Percentiles rank a stretch among this genome's conserved stretches.
These are phyloP conservation scores for Cordyceps javanica DNA, from an alignment of 2,329 filamentous ascomycete genomes.

Conservation along the genomic window DNA sequence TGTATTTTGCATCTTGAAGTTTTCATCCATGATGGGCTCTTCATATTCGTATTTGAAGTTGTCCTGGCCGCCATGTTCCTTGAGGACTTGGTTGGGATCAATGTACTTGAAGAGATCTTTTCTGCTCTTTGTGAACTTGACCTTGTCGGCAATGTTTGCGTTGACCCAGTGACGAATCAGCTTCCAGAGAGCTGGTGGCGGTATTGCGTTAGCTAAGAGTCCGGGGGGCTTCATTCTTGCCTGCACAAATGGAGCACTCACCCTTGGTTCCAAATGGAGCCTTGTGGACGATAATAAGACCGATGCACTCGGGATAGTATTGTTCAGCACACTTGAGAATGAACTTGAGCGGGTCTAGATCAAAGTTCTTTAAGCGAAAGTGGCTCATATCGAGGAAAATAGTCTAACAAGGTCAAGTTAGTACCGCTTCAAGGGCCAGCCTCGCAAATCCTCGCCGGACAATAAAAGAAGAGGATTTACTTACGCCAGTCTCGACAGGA, in stretches of 20 bases:
- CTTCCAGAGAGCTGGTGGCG: conserved; percentile 64
- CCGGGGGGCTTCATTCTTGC: conserved; percentile 13
- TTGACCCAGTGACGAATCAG: conserved; percentile 88
- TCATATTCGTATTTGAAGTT: conserved; percentile 72
- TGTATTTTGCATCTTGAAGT: conserved; percentile 58
- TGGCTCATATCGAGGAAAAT: conserved; percentile 86
- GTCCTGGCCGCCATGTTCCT: conserved; percentile 74
- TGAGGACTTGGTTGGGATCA: conserved; percentile 57
- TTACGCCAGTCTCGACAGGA: conserved; percentile 78
- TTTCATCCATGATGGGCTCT: conserved; percentile 67
- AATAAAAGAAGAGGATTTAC: conserved; percentile 26
- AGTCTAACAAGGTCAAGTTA: conserved; percentile 48
- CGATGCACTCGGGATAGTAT: conserved; percentile 85
- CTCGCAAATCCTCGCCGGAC: not conserved
- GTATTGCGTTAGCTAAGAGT: not conserved
- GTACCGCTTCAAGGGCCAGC: too few relatives aligned
- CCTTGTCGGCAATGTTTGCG: conserved; percentile 80
- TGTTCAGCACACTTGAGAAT: conserved; percentile 96
- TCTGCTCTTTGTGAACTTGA: conserved; percentile 74
- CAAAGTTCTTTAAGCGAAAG: conserved; percentile 87
- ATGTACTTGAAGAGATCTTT: conserved; percentile 72
- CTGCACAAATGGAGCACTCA: conserved; percentile 32
- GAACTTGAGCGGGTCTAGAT: conserved; percentile 87
- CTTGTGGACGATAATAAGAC: conserved; percentile 81
- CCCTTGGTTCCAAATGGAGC: conserved; percentile 88